Evolutionary conservation across 805 yeast genomes (phyloP).

Genomic region (Zygosaccharomyces lentus): DNA sequence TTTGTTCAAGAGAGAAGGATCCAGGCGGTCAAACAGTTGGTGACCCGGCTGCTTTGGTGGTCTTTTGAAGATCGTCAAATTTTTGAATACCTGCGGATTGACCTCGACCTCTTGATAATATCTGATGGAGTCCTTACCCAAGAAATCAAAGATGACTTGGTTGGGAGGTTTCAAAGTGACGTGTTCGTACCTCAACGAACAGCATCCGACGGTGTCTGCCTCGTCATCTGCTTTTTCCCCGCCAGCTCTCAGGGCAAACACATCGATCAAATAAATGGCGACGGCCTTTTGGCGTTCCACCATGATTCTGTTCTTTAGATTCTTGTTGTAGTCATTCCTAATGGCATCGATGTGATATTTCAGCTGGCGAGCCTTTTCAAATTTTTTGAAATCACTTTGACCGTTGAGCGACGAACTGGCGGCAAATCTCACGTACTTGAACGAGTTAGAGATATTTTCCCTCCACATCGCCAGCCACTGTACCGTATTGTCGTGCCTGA

Average conservation of each 20-base stretch:
- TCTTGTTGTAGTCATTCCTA: conserved; percentile 65
- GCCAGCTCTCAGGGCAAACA: conserved; percentile 94
- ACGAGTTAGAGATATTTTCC: conserved; percentile 79
- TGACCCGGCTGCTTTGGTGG: conserved; percentile 89
- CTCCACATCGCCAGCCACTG: conserved; percentile 98
- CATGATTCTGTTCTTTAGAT: conserved; percentile 73
- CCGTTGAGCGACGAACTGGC: conserved; percentile 90
- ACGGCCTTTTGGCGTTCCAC: conserved; percentile 87
- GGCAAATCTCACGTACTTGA: conserved; percentile 87
- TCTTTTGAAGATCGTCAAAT: conserved; percentile 79
- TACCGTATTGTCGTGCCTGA: conserved; percentile 82
- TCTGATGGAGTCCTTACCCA: conserved; percentile 93
- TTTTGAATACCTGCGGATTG: conserved; percentile 86
- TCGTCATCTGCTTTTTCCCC: conserved; percentile 97
- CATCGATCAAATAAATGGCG: conserved; percentile 88
- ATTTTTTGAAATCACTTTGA: conserved; percentile 82
- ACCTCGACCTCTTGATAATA: conserved; percentile 91
- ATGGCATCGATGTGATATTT: conserved; percentile 67
- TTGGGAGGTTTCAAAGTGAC: conserved; percentile 80
- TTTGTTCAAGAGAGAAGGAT: conserved; percentile 76
- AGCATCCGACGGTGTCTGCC: conserved; percentile 97
- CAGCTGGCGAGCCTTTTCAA: conserved; percentile 87
- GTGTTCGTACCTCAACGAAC: conserved; percentile 89
- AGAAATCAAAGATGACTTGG: conserved; percentile 81
- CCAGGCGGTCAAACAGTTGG: conserved; percentile 84